Conservation (phyloP, 768 basidiomycete species). For the Daedaleopsis sinensis region DNA sequence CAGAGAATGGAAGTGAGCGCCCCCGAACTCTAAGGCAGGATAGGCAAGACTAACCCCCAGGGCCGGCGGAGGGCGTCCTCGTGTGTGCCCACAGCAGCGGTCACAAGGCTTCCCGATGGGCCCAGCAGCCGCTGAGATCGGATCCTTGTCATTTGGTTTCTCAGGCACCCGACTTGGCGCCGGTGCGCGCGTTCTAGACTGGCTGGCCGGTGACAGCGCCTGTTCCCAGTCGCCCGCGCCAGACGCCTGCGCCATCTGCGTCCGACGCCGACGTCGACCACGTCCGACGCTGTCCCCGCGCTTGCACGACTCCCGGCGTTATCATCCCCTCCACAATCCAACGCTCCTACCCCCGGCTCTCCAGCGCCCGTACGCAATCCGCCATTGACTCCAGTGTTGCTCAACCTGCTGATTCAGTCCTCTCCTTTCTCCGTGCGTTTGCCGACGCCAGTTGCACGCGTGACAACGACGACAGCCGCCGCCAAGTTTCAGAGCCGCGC, state of each 20-base stretch:
- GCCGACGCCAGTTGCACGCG: too few relatives aligned
- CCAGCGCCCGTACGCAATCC: neutral
- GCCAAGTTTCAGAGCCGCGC: too few relatives aligned
- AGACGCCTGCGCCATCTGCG: neutral
- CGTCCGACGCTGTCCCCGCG: too few relatives aligned
- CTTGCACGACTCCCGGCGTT: neutral
- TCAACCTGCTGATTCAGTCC: too few relatives aligned
- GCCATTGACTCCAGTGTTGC: too few relatives aligned
- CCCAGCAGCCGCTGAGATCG: constrained; percentile 28
- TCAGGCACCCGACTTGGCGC: constrained; percentile 24
- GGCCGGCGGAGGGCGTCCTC: constrained; percentile 13
- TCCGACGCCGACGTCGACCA: neutral
- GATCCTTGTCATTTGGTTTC: constrained; percentile 22
- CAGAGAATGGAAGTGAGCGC: constrained; percentile 21
- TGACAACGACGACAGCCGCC: too few relatives aligned
- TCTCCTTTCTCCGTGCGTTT: too few relatives aligned
- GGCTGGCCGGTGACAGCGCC: neutral
- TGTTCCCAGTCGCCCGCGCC: neutral
- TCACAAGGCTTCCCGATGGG: constrained; percentile 25
- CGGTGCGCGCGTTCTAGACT: constrained; percentile 18
- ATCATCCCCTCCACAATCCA: neutral
- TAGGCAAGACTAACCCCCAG: constrained; percentile 1
- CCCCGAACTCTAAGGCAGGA: constrained; percentile 16
- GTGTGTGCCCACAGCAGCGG: constrained; percentile 14
- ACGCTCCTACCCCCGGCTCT: neutral